These are phyloP conservation scores for Gliomastix tumulicola DNA, from an alignment of 2,329 filamentous ascomycete genomes.

Conservation along the genomic window DNA sequence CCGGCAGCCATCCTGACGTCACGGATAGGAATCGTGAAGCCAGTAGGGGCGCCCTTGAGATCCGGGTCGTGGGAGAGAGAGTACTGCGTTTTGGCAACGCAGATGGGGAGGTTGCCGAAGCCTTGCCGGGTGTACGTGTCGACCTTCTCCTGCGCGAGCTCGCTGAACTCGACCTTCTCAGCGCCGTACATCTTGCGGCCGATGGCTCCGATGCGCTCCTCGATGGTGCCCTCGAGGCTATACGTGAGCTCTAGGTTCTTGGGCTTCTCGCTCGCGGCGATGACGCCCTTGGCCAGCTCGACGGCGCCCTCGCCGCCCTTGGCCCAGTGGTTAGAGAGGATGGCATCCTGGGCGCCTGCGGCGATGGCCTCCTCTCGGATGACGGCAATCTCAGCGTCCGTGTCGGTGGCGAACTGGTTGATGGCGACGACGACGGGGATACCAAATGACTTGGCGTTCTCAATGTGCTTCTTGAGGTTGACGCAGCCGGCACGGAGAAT, in stretches of 20 bases:
- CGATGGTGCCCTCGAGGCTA: slow-evolving; percentile 67
- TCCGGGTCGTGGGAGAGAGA: slow-evolving; percentile 88
- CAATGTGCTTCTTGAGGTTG: slow-evolving; percentile 92
- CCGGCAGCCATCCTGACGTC: slow-evolving; percentile 93
- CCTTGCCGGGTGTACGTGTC: slow-evolving; percentile 91
- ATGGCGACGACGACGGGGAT: slow-evolving; percentile 94
- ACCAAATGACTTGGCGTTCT: slow-evolving; percentile 82
- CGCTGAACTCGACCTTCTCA: slow-evolving; percentile 81
- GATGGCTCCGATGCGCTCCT: slow-evolving; percentile 87
- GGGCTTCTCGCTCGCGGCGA: slow-evolving; percentile 73
- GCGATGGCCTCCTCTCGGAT: slow-evolving; percentile 86
- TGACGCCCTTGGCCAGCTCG: slow-evolving; percentile 80
- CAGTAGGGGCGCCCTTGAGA: slow-evolving; percentile 89
- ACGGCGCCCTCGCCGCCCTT: slow-evolving; percentile 87
- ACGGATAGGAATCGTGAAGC: slow-evolving; percentile 89
- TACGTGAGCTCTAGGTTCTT: slow-evolving; percentile 89
- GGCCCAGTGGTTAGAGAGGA: slow-evolving; percentile 94
- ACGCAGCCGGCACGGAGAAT: slow-evolving; percentile 84
- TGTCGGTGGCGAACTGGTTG: slow-evolving; percentile 94
- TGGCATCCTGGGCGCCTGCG: slow-evolving; percentile 88
- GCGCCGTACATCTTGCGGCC: slow-evolving; percentile 94
- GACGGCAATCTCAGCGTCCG: slow-evolving; percentile 81
- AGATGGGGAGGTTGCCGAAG: slow-evolving; percentile 88
- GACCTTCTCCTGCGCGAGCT: slow-evolving; percentile 91
- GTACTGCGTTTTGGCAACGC: slow-evolving; percentile 97